Conservation (phyloP, 2,329 filamentous ascomycete species). For the Xylariaceae sp. region DNA sequence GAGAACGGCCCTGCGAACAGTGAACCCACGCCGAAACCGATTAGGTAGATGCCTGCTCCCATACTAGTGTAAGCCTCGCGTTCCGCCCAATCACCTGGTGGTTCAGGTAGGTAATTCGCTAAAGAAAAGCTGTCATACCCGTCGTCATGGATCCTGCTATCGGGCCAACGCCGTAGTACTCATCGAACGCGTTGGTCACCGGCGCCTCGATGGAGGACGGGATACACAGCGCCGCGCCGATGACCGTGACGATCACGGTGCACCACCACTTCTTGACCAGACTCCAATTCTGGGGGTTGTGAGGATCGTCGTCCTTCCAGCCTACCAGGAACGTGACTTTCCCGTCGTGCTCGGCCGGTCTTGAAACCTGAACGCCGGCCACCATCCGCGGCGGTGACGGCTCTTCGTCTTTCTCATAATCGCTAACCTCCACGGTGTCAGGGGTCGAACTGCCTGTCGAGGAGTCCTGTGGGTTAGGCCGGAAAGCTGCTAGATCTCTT, state of each 20-base stretch:
- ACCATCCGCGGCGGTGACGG: not conserved
- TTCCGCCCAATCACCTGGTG: not conserved
- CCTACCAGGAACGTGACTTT: slow-evolving; percentile 11
- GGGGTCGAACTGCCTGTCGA: not conserved
- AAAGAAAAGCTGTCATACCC: not conserved
- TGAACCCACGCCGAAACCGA: slow-evolving; percentile 42
- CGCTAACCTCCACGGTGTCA: not conserved
- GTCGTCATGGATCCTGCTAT: slow-evolving; percentile 15
- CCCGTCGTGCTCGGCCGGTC: slow-evolving; percentile 6
- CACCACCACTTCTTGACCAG: slow-evolving; percentile 6
- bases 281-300: slow-evolving; percentile 24
- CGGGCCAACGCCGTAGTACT: slow-evolving; percentile 14
- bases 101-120: not conserved
- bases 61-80: not conserved
- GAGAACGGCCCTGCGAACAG: slow-evolving; percentile 43
- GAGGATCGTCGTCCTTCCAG: slow-evolving; percentile 18
- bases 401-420: not conserved
- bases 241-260: slow-evolving; percentile 9
- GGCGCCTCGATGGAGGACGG: slow-evolving; percentile 15
- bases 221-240: slow-evolving; percentile 9
- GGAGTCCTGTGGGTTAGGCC: not conserved
- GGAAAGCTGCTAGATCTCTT: slow-evolving; percentile 4
- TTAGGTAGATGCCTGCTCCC: slow-evolving; percentile 39
- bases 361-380: slow-evolving; percentile 5
- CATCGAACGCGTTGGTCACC: slow-evolving; percentile 9